Conservation (phyloP, 306 rosid species). For the Prosopis cineraria region DNA sequence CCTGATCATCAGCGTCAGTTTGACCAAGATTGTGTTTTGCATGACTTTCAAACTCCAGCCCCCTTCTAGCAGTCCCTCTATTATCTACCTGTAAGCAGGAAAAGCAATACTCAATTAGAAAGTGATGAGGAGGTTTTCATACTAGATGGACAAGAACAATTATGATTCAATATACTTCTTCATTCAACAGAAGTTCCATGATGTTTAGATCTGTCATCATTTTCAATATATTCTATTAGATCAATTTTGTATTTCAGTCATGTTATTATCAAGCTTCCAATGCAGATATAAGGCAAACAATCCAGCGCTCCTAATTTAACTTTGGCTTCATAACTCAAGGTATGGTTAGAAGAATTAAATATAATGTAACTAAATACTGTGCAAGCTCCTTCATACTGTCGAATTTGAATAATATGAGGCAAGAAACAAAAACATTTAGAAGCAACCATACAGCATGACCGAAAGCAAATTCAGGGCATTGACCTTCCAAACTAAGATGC, state of each 20-base stretch:
- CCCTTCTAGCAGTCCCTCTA: slow-evolving; percentile 90
- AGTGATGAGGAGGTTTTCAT: slow-evolving; percentile 15
- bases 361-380: not conserved
- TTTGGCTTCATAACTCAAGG: slow-evolving; percentile 8
- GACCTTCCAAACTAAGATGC: slow-evolving; percentile 97
- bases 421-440: slow-evolving; percentile 29
- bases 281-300: not conserved
- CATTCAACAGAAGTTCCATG: not conserved
- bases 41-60: slow-evolving; percentile 80
- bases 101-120: slow-evolving; percentile 13
- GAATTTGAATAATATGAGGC: not conserved
- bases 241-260: slow-evolving; percentile 18
- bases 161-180: slow-evolving; percentile 1
- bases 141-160: not conserved
- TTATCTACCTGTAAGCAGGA: slow-evolving; percentile 76
- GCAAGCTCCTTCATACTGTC: slow-evolving; percentile 1
- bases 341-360: slow-evolving; percentile 15
- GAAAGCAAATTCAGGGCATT: slow-evolving; percentile 37
- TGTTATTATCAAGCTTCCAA: slow-evolving; percentile 9
- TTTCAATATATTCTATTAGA: slow-evolving; percentile 11
- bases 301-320: not conserved
- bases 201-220: slow-evolving; percentile 19
- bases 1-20: slow-evolving; percentile 86
- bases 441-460: not conserved
- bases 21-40: slow-evolving; percentile 65